Conservation (phyloP, 1,284 basidiomycete genomes). For the Leccinum subfulvum region DNA sequence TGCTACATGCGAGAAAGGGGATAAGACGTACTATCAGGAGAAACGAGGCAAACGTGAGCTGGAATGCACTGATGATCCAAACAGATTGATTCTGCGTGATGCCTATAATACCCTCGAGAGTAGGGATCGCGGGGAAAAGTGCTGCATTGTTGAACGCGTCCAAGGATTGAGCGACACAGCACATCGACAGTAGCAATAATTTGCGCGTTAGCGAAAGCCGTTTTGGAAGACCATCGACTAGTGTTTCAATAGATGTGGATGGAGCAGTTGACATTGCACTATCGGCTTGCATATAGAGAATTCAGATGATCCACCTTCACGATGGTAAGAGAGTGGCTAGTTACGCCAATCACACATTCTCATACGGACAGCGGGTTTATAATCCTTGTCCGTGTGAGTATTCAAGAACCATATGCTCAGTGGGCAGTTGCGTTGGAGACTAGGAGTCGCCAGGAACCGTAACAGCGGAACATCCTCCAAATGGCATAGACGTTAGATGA, state of each 20-base stretch:
- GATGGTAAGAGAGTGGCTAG: background rate
- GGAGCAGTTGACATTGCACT: slow-evolving; percentile 14
- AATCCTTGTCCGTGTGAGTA: background rate
- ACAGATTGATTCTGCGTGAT: slow-evolving; percentile 55
- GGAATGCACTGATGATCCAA: slow-evolving; percentile 43
- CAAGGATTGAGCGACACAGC: slow-evolving; percentile 47
- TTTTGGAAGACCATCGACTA: slow-evolving; percentile 21
- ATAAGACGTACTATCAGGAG: slow-evolving; percentile 38
- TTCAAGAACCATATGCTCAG: background rate
- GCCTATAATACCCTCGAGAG: slow-evolving; percentile 33
- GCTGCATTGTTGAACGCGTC: slow-evolving; percentile 50
- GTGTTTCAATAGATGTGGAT: slow-evolving; percentile 22
- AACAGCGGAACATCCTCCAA: background rate
- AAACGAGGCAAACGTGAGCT: slow-evolving; percentile 44
- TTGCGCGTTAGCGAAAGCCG: slow-evolving; percentile 28
- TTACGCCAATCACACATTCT: background rate
- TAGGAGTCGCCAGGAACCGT: background rate
- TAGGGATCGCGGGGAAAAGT: slow-evolving; percentile 45
- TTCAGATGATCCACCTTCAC: slow-evolving; percentile 2
- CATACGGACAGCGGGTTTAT: background rate
- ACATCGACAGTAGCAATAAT: slow-evolving; percentile 39
- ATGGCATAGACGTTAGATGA: background rate
- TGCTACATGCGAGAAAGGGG: slow-evolving; percentile 15
- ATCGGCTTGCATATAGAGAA: background rate
- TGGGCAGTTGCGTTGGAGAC: slow-evolving; percentile 1